Base-by-base conservation (phyloP, 371 early-diverging fungal species). In the Mucor circinelloides region DNA sequence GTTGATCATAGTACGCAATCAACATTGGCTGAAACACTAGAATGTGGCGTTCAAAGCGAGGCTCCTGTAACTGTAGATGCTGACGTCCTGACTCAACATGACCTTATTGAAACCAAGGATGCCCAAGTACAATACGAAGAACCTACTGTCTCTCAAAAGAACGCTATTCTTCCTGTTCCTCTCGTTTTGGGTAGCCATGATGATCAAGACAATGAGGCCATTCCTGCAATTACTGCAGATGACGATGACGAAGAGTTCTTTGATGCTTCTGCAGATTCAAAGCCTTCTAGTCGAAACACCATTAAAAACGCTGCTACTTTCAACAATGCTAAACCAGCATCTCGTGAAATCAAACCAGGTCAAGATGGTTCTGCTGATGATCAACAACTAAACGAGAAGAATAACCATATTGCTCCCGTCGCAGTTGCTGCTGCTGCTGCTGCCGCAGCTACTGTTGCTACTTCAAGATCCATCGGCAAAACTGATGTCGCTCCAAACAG, bases 171-270 rank as follows among this genome's bases (percentile, higher is more conserved):
- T 55, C 31, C 55, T 55, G 28, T 55, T 3, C 27, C 31, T 55
- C 8, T 50, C 23, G 50, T 50, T 6, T 10, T 21, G 25, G 50
- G 25, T 25, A 12, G 13, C 13, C 36, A 50, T 50, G 25, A 23
- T 3, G 48, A 23, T n/a, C 28, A 13, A 7, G 9, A n/a, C 6
- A 30, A 27, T 19, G 27, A 15, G 2, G 28, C 23, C 17, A 8
- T 55, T 64, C 55, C 64, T 60, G 28, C 30, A 12, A 21, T 60
- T 5, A 9, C 8, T 36, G 13, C 36, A 13, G 40, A 60, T 13
- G 66, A 62, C 9, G 61, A 54, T 13, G 65, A 69, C 31, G 65
- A 69, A 32, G 66, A 65, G 7, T 70, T 62, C 34, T 70, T 62
- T 52, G 70, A 70, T 52, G 70, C 70, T 19, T 50, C 44, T 32